Evolutionary conservation across 148 eudicot species (phyloP).

Genomic region (Cornus controversa): DNA sequence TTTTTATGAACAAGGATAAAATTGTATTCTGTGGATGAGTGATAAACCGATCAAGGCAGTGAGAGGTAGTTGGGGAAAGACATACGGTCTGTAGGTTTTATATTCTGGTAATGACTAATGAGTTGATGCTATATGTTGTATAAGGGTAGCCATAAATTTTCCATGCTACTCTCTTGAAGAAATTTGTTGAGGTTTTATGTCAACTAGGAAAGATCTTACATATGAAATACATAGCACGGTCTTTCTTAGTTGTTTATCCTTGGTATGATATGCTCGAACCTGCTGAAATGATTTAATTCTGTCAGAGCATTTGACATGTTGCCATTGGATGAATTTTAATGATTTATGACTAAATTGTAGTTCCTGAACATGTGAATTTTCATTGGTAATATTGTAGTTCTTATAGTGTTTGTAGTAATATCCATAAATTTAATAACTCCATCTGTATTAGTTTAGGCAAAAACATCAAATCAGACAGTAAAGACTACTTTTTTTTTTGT

Average conservation of each 20-base stretch:
- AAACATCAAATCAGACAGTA: not conserved
- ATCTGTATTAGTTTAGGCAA: not conserved
- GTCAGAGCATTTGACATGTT: too few species aligned
- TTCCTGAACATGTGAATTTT: not conserved
- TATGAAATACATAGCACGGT: not conserved
- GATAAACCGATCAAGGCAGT: not conserved
- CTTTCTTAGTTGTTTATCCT: not conserved
- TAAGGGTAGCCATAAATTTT: too few species aligned
- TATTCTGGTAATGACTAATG: too few species aligned
- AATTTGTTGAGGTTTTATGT: not conserved
- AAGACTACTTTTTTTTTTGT: slow-evolving; percentile 1
- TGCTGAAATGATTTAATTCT: not conserved
- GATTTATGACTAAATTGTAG: not conserved
- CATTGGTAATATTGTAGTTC: not conserved
- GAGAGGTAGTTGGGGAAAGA: not conserved
- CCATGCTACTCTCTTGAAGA: not conserved
- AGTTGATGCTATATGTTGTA: too few species aligned
- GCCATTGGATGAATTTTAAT: not conserved
- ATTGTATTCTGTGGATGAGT: too few species aligned
- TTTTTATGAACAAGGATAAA: too few species aligned
- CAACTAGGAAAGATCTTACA: not conserved
- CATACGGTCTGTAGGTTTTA: not conserved
- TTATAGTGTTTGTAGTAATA: too few species aligned
- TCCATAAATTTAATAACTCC: too few species aligned
- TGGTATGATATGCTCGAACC: not conserved